Percentiles rank a stretch among this genome's conserved stretches.
Evolutionary conservation across 305 asterid species (phyloP).

Genomic region (Solanum hybrid): DNA sequence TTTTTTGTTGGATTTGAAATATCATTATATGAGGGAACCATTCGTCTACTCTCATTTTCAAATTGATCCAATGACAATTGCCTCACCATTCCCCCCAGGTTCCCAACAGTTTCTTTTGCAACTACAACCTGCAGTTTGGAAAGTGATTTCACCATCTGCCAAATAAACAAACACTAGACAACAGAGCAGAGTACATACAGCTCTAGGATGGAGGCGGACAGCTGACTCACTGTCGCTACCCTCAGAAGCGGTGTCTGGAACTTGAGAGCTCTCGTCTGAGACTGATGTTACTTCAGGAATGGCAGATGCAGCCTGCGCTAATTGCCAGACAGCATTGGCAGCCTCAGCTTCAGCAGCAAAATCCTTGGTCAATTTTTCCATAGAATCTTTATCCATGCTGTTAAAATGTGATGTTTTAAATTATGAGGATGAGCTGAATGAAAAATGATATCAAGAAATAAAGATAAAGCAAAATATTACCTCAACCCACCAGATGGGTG

Average conservation of each 20-base stretch:
- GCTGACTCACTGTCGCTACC: constrained; percentile 75
- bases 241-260: constrained; percentile 63
- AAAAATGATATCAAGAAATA: constrained; percentile 6
- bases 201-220: constrained; percentile 95
- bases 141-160: constrained; percentile 8
- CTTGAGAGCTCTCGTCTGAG: constrained; percentile 65
- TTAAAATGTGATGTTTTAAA: background rate
- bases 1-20: constrained; percentile 73
- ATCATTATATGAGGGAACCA: constrained; percentile 69
- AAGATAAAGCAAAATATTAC: constrained; percentile 17
- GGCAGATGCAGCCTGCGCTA: constrained; percentile 72
- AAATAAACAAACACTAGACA: background rate
- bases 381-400: constrained; percentile 69
- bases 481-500: constrained; percentile 33
- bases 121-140: constrained; percentile 77
- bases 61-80: constrained; percentile 97
- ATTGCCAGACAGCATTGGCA: constrained; percentile 93
- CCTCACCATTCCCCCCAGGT: constrained; percentile 96
- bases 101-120: constrained; percentile 91
- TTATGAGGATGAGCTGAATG: background rate
- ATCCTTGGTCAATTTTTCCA: constrained; percentile 87
- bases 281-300: constrained; percentile 58
- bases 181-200: constrained; percentile 42
- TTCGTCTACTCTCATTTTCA: constrained; percentile 96
- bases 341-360: constrained; percentile 99